A percentile compares a stretch with the other conserved stretches of the same genome.
Evolutionary conservation across 2,329 filamentous ascomycete genomes (phyloP).

Genomic region (Curvularia sp.): DNA sequence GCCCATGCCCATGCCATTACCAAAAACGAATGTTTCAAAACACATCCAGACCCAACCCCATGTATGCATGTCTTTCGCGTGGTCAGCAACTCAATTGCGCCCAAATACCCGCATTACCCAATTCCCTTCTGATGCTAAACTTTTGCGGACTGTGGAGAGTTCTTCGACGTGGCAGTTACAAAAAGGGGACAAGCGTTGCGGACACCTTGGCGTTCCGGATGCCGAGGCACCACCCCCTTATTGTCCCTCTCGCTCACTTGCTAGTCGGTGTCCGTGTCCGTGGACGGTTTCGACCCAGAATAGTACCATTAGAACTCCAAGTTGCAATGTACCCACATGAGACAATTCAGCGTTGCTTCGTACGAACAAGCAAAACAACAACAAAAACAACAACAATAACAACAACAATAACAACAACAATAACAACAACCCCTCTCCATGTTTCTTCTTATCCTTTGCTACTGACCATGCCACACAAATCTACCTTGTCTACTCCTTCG

Average conservation of each 20-base stretch:
- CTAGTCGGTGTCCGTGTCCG: background rate
- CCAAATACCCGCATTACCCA: background rate
- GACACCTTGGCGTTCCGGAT: slow-evolving; percentile 7
- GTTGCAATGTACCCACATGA: background rate
- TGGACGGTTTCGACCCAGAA: background rate
- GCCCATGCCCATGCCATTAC: background rate
- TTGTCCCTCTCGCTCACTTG: background rate
- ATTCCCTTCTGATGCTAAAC: background rate
- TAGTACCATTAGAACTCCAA: background rate
- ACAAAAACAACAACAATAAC: background rate
- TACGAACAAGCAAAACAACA: background rate
- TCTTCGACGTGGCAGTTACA: background rate
- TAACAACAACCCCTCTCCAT: background rate
- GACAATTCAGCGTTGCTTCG: background rate
- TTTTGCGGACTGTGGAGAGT: background rate
- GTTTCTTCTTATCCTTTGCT: background rate
- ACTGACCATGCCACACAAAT: background rate
- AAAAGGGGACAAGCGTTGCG: slow-evolving; percentile 1
- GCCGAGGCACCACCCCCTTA: slow-evolving; percentile 7
- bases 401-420: background rate
- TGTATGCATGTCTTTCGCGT: background rate
- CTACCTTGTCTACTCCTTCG: background rate
- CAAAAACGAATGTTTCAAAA: background rate
- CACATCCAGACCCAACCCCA: background rate
- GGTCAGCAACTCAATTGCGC: background rate